Evolutionary conservation across 495 filamentous ascomycete species (phyloP), one percentile per base, ranked within the genome.

Genomic region (Geoglossum glabrum): DNA sequence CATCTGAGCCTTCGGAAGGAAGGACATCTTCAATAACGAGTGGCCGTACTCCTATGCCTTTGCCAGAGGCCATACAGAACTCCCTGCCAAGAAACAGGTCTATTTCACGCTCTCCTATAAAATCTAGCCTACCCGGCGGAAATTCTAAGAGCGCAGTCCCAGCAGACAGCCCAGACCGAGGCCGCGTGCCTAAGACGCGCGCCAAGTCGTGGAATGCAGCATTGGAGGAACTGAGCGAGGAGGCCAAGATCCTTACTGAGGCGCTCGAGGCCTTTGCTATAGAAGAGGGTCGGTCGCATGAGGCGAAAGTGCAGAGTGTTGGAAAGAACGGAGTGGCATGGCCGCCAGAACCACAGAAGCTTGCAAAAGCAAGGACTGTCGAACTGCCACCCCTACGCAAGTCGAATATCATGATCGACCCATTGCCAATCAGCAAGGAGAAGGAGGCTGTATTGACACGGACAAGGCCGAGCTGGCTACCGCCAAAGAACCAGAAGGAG

Each of bases 341-440:
- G 6, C 54, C 15, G 11, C 30, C 25, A 34, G 30, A 30, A 10
- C 19, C 17, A 17, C 55, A 4, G n/a, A 45, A 60, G 56, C 51
- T 61, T 55, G 70, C 77, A 6, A 84, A 83, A 58, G 75, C 73
- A 0, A 73, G 78, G 9, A 71, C 75, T 15, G 71, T 73, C 13
- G 82, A 88, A 57, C 73, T 96, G 7, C 92, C 92, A 3, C 92
- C 88, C 15, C 66, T 95, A 19, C 81, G 86, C 56, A 83, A 85
- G 59, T 84, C 84, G 17, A 90, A 95, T 65, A 82, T 93, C 52
- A 90, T 97, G 85, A 93, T 96, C 59, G 92, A 98, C 67, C 92
- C 92, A 8, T 70, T 98, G 58, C 93, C 90, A 1, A 83, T 94
- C 36, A 95, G 90, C 63, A 93, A 89, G 70, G 92, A 98, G 73